Conservation (phyloP, 352 stramenopile species). For the Phytopythium sindhum region DNA sequence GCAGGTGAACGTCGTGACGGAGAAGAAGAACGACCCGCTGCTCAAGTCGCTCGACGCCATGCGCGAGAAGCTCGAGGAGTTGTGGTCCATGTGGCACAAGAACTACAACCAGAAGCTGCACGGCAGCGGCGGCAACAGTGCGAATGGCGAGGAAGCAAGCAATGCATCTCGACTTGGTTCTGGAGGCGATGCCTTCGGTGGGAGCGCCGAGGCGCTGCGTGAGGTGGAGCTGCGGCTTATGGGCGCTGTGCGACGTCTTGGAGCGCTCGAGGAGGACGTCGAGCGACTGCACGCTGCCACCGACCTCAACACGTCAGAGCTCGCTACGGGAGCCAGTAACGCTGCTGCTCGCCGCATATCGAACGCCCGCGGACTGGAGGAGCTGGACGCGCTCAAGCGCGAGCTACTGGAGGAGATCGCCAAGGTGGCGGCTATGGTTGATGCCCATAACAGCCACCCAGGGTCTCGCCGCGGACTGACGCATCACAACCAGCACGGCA, state of each 20-base stretch:
- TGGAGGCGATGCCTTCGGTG: neutral
- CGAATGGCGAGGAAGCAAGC: slow-evolving; percentile 10
- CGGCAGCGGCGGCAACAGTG: slow-evolving; percentile 9
- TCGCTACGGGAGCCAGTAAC: neutral
- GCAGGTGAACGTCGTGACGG: slow-evolving; percentile 59
- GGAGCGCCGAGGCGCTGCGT: slow-evolving; percentile 27
- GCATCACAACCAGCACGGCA: slow-evolving; percentile 6
- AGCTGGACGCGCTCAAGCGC: slow-evolving; percentile 44
- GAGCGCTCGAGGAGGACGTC: slow-evolving; percentile 61
- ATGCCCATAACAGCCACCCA: neutral
- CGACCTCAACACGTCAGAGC: slow-evolving; percentile 20
- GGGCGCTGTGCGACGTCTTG: slow-evolving; percentile 47
- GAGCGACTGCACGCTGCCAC: slow-evolving; percentile 42
- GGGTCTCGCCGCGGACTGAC: neutral
- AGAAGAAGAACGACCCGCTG: slow-evolving; percentile 77
- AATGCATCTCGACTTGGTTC: neutral
- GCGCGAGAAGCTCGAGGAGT: slow-evolving; percentile 60
- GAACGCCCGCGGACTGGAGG: slow-evolving; percentile 13
- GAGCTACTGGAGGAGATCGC: slow-evolving; percentile 52
- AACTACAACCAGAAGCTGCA: slow-evolving; percentile 44
- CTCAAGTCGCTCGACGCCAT: slow-evolving; percentile 65
- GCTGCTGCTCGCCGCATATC: slow-evolving; percentile 1
- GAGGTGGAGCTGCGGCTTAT: slow-evolving; percentile 62
- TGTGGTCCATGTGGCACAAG: slow-evolving; percentile 67
- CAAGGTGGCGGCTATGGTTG: slow-evolving; percentile 29